Evolutionary conservation across 2,329 filamentous ascomycete genomes (phyloP).

Genomic region (Orbilia quercus): DNA sequence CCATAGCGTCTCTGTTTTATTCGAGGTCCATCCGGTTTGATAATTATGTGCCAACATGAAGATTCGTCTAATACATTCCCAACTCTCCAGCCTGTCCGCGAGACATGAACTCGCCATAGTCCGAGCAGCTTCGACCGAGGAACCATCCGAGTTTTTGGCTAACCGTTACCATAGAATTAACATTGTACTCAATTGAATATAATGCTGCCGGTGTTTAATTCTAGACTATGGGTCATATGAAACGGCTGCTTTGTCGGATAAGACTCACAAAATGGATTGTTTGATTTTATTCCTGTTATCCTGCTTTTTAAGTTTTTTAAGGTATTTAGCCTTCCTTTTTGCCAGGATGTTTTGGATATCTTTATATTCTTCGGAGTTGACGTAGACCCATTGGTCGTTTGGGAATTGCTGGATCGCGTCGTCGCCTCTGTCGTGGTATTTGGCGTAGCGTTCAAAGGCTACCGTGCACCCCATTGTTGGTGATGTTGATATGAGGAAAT

Average conservation of each 20-base stretch:
- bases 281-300: neutral
- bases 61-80: slow-evolving; percentile 2
- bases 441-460: neutral
- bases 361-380: neutral
- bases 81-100: slow-evolving; percentile 4
- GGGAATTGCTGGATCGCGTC: slow-evolving; percentile 16
- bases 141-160: slow-evolving; percentile 36
- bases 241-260: too few species aligned
- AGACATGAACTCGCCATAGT: slow-evolving; percentile 22
- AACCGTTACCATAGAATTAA: too few species aligned
- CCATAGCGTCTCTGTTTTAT: too few species aligned
- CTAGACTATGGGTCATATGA: too few species aligned
- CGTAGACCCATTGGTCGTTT: slow-evolving; percentile 2
- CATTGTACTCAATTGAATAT: too few species aligned
- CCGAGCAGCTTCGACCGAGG: slow-evolving; percentile 28
- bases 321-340: neutral
- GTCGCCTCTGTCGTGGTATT: slow-evolving; percentile 29
- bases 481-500: too few species aligned
- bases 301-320: too few species aligned
- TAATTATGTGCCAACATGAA: too few species aligned
- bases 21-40: too few species aligned
- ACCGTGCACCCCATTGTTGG: neutral
- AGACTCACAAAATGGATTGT: slow-evolving; percentile 11
- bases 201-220: too few species aligned
- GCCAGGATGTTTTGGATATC: neutral